Conservation (phyloP, 73 alveolate species). For the Paramecium pentaurelia region DNA sequence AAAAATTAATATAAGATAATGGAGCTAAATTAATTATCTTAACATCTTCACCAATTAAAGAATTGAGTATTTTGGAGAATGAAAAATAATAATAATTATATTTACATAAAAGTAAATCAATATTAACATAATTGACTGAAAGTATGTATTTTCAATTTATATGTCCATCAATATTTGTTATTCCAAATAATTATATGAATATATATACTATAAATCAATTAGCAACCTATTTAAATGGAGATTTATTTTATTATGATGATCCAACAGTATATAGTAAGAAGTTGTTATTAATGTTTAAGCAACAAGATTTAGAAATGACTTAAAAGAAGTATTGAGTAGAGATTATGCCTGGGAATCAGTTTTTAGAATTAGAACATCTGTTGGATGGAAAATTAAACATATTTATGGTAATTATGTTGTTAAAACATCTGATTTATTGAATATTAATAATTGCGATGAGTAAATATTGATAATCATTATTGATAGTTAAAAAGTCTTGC, state of each 20-base stretch:
- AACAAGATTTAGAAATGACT: conserved; percentile 4
- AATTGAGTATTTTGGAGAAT: neutral
- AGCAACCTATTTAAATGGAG: conserved; percentile 83
- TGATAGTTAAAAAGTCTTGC: conserved; percentile 10
- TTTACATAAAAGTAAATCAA: neutral
- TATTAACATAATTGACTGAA: neutral
- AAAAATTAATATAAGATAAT: conserved; percentile 51
- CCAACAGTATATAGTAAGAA: conserved; percentile 55
- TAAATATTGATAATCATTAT: neutral
- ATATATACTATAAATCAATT: conserved; percentile 79
- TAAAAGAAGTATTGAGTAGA: conserved; percentile 1
- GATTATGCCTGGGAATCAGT: conserved; percentile 90
- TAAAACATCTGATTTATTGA: conserved; percentile 33
- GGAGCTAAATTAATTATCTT: conserved; percentile 80
- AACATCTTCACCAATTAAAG: neutral
- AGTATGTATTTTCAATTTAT: conserved; percentile 52
- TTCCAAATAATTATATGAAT: conserved; percentile 67
- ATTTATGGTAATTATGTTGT: conserved; percentile 70
- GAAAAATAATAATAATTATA: neutral
- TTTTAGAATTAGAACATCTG: conserved; percentile 86
- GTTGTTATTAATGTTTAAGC: neutral
- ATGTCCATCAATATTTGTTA: conserved; percentile 53
- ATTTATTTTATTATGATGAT: conserved; percentile 84
- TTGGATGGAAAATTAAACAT: conserved; percentile 64
- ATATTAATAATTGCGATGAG: conserved; percentile 31